Evolutionary conservation across 1,284 basidiomycete species (phyloP), one percentile per base, ranked within the genome.

Genomic region (Coniophora puteana): DNA sequence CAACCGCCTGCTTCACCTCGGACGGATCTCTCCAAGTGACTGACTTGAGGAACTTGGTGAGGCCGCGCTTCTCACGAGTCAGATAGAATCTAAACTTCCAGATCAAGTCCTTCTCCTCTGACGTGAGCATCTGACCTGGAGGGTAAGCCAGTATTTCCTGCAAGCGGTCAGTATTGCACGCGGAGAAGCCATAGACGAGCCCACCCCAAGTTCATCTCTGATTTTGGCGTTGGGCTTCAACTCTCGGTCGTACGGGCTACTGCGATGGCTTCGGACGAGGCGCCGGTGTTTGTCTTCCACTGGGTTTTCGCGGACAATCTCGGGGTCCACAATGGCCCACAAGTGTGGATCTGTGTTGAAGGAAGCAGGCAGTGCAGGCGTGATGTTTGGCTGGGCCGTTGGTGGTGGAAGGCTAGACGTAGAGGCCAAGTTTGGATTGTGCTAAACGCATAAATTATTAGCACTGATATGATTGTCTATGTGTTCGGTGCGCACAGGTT

Each of bases 41-140:
- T 22, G 93, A 94, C 65, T 95, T 98, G 45, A 99, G 74, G 66
- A 99, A 99, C 63, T 99, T 99, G 24, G 95, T 99, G 21, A 99
- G 74, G 3, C 90, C 92, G 14, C 87, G 80, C 59, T 92, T 92
- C 59, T 94, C 90, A 21, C 92, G 72, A 1, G 87, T 82, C 12
- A 99, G 80, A 52, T 97, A 99, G 67, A 98, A 99, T 8, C 96
- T 82, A 74, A 96, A 99, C 58, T 96, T 94, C 96, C 96, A 99
- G 18, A 99, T 83, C 13, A 95, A 66, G 51, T 99, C 95, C 60
- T 95, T 96, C 66, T 99, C 95, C 53, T 93, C 86, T 0, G 92
- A 83, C 1, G 80, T 90, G 4, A 99, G 74, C 8, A 80, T 75
- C 45, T 89, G 89, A 39, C 91, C 96, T 0, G 96, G 95, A 0